A percentile compares a stretch with the other conserved stretches of the same genome.
Evolutionary conservation across 345 rosid species (phyloP).

Genomic region (Kernera saxatilis): DNA sequence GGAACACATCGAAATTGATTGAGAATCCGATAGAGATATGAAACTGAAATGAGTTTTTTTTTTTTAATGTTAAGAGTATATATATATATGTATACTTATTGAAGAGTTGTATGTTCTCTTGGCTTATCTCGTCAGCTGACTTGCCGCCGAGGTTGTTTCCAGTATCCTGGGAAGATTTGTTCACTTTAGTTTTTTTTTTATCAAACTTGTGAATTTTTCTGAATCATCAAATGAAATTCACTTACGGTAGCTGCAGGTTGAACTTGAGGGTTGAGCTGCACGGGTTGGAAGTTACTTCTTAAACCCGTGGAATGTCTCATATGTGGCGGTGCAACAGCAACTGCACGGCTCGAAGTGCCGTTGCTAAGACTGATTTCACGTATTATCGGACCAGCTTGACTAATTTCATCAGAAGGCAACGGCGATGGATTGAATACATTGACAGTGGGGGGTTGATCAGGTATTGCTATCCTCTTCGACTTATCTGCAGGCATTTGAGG

Average conservation of each 20-base stretch:
- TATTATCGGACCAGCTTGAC: conserved; percentile 5
- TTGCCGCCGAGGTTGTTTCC: conserved; percentile 2
- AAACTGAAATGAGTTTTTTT: background rate
- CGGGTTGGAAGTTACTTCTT: background rate
- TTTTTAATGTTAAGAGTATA: background rate
- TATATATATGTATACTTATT: conserved; percentile 38
- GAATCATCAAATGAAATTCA: background rate
- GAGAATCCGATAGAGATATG: background rate
- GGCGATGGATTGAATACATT: background rate
- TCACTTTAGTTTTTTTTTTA: background rate
- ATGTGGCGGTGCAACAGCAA: conserved; percentile 12
- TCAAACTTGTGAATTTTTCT: background rate
- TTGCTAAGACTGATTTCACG: conserved; percentile 5
- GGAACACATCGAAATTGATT: background rate
- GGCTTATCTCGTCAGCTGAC: conserved; percentile 50
- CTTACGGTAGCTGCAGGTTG: conserved; percentile 4
- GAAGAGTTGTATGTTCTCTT: conserved; percentile 66
- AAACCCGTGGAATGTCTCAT: conserved; percentile 3
- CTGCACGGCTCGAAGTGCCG: background rate
- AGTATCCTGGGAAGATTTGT: background rate
- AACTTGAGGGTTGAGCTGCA: conserved; percentile 4
- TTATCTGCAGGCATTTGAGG: background rate
- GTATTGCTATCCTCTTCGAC: conserved; percentile 13
- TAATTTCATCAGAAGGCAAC: background rate
- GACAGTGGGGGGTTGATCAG: conserved; percentile 21